A percentile compares a stretch with the other conserved stretches of the same genome.
Evolutionary conservation across 257 asterid species (phyloP).

Genomic region (Solanum sparsipilum): DNA sequence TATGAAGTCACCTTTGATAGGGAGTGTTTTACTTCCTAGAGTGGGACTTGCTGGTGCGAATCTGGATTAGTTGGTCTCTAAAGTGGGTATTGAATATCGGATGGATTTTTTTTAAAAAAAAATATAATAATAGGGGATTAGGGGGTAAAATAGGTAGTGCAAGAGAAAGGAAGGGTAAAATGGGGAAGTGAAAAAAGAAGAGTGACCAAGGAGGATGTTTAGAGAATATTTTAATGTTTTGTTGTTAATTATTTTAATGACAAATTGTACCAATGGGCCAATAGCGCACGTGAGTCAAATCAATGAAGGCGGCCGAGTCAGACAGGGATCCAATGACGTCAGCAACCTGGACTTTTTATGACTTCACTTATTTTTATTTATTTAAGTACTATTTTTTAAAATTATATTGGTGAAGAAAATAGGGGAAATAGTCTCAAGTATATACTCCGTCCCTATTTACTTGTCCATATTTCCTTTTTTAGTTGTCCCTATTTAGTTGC

Average conservation of each 20-base stretch:
- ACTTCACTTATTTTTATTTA: neutral
- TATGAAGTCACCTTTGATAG: neutral
- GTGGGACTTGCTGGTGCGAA: too few relatives aligned
- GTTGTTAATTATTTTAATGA: neutral
- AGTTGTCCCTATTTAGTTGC: too few relatives aligned
- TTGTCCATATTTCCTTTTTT: too few relatives aligned
- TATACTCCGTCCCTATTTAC: too few relatives aligned
- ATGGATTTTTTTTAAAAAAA: too few relatives aligned
- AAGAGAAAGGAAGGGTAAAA: neutral
- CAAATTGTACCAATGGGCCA: neutral
- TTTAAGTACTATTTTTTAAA: neutral
- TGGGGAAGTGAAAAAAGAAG: neutral
- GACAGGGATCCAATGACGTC: constrained; percentile 16
- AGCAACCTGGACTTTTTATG: constrained; percentile 2
- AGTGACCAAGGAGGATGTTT: constrained; percentile 16
- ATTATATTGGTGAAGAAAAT: neutral
- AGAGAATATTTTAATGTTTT: neutral
- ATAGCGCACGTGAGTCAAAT: constrained; percentile 49
- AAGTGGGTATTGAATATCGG: neutral
- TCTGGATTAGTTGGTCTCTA: neutral
- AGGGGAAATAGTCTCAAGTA: neutral
- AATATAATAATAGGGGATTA: neutral
- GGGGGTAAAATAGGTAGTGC: neutral
- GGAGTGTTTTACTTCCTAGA: too few relatives aligned
- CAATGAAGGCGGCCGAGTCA: constrained; percentile 35